phyloP scores from a whole-genome alignment of 495 filamentous ascomycete genomes.

The Sphaerosporella brunnea region DNA sequence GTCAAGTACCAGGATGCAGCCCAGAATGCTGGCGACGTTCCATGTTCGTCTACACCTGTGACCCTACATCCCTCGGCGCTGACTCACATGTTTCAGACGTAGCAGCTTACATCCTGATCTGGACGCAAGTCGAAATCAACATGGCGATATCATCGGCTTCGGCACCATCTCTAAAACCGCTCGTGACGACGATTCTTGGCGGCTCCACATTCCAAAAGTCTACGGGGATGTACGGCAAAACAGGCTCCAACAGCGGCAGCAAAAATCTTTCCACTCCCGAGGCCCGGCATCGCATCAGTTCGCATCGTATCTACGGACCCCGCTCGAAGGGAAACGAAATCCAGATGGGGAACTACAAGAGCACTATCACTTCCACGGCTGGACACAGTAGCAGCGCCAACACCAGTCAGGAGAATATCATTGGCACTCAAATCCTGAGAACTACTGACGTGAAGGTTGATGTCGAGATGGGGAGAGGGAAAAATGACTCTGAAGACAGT shows the following conservation, averaged over 20 bases:
- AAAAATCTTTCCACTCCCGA: no score
- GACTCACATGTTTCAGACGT: conserved; percentile 15
- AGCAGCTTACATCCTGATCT: conserved; percentile 23
- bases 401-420: conserved; percentile 23
- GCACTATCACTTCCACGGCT: conserved; percentile 5
- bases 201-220: conserved; percentile 5
- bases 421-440: conserved; percentile 11
- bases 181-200: conserved; percentile 12
- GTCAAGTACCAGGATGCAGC: conserved; percentile 21
- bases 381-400: conserved; percentile 8
- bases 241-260: no score
- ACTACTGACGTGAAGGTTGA: conserved; percentile 24
- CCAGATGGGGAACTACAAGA: neutral
- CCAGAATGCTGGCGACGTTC: conserved; percentile 12
- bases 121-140: conserved; percentile 26
- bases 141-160: conserved; percentile 25
- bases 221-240: no score
- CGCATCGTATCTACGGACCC: no score
- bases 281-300: neutral
- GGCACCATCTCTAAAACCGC: conserved; percentile 20
- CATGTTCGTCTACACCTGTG: conserved; percentile 12
- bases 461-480: conserved; percentile 5
- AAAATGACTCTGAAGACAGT: conserved; percentile 8
- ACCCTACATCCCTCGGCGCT: no score
- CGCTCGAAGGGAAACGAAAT: no score